phyloP scores from a whole-genome alignment of 31 red algal genomes.

The Odonthalia washingtoniensis region DNA sequence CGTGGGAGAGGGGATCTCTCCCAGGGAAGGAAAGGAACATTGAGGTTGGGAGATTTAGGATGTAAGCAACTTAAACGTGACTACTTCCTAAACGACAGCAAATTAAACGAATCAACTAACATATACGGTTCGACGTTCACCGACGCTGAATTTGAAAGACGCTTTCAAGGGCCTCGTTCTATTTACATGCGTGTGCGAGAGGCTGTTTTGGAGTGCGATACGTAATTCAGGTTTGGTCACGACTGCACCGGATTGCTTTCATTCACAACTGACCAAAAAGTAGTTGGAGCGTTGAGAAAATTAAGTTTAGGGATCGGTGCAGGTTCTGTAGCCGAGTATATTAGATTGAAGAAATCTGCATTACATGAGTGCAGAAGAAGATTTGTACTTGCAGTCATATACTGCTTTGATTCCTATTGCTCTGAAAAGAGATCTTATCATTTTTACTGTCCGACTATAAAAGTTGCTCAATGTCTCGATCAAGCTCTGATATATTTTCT shows the following conservation, averaged over 20 bases:
- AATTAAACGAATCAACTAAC: too few relatives aligned
- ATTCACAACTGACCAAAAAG: constrained; percentile 36
- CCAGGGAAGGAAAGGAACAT: too few relatives aligned
- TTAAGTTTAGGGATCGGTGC: background rate
- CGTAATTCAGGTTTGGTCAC: constrained; percentile 13
- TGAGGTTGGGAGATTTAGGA: too few relatives aligned
- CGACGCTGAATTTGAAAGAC: constrained; percentile 28
- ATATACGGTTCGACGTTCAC: constrained; percentile 4
- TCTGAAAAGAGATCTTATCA: too few relatives aligned
- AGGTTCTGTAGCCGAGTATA: background rate
- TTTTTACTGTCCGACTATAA: too few relatives aligned
- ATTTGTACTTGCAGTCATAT: constrained; percentile 16
- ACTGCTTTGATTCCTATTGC: constrained; percentile 25
- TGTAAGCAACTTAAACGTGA: too few relatives aligned
- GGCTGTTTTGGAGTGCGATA: background rate
- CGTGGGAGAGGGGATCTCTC: too few relatives aligned
- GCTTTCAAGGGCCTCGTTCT: background rate
- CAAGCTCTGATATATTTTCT: too few relatives aligned
- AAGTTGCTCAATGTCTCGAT: too few relatives aligned
- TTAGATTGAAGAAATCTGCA: background rate
- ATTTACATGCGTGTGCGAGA: constrained; percentile 3
- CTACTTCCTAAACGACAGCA: too few relatives aligned
- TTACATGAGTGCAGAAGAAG: background rate
- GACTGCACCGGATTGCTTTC: constrained; percentile 28
- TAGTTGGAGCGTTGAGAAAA: too few relatives aligned